Evolutionary conservation across 768 basidiomycete species (phyloP), one percentile per base, ranked within the genome.

Genomic region (Lactarius psammicola): DNA sequence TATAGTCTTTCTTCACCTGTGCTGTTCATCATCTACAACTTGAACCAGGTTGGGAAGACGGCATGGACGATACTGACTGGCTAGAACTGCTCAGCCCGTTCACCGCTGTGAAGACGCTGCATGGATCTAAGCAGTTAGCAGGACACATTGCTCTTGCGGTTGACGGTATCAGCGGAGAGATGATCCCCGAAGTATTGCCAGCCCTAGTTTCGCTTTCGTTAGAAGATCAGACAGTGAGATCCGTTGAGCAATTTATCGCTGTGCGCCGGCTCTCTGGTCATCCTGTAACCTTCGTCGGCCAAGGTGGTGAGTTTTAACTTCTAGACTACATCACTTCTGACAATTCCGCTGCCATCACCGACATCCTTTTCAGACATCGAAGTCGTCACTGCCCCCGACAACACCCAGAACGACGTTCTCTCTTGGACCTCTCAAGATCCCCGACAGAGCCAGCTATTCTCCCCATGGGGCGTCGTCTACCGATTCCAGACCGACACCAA

Each of bases 381-480:
- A n/a, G 9, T 20, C 20, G n/a, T 23, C 10, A 38, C 11, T 11
- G 13, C 11, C 11, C 34, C 34, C 34, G 13, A 13, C 34, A 36
- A 3, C 34, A 36, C 1, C 13, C 34, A 68, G 40, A 72, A 74
- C 76, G 90, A 92, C 65, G 80, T 92, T 58, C 84, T 93, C 75
- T 90, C 87, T 62, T 94, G 92, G 92, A 93, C 92, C 55, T 91
- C 88, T 77, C 86, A 88, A 71, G 91, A 94, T 76, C 88, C 89
- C 71, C 87, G 90, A 57, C 87, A 92, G 75, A 93, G 92, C 72
- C 80, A 85, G 58, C 82, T 94, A 65, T 94, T 92, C 79, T 91
- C 89, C 72, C 82, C 86, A 38, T 90, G 86, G 84, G 90, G 90
- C 64, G 82, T 90, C 60, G 79, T 90, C 68, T 93, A 92, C 77